Percentiles rank a stretch among this genome's conserved stretches.
Conservation (phyloP, 2,329 filamentous ascomycete species). For the Drechslera avenae region DNA sequence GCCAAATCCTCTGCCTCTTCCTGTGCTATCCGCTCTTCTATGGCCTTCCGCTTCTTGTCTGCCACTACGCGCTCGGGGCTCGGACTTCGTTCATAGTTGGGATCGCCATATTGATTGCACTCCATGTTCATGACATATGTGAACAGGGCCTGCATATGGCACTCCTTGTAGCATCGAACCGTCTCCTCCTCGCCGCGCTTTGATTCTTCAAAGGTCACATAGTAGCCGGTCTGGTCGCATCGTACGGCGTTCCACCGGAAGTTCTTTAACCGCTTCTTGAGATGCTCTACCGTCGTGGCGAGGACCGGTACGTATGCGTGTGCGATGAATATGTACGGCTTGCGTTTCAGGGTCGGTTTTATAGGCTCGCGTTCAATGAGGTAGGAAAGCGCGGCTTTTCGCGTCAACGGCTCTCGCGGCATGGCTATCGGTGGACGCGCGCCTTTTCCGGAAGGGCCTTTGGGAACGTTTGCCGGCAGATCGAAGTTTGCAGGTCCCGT, state of each 20-base stretch:
- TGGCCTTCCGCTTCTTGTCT: slow-evolving; percentile 63
- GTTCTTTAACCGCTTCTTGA: slow-evolving; percentile 85
- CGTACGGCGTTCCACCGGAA: slow-evolving; percentile 82
- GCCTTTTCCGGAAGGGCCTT: slow-evolving; percentile 71
- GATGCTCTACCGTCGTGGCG: slow-evolving; percentile 81
- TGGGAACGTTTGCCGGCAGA: slow-evolving; percentile 83
- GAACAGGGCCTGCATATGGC: slow-evolving; percentile 84
- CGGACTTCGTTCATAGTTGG: slow-evolving; percentile 63
- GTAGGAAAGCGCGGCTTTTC: slow-evolving; percentile 55
- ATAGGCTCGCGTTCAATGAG: slow-evolving; percentile 69
- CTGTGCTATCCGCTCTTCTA: slow-evolving; percentile 67
- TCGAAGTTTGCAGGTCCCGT: slow-evolving; percentile 49
- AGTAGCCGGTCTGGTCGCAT: slow-evolving; percentile 86
- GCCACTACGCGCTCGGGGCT: slow-evolving; percentile 57
- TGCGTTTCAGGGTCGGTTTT: slow-evolving; percentile 70
- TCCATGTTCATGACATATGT: slow-evolving; percentile 94
- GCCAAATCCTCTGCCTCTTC: slow-evolving; percentile 84
- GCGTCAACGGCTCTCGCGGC: slow-evolving; percentile 48
- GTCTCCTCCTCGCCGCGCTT: slow-evolving; percentile 78
- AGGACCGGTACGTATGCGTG: slow-evolving; percentile 86
- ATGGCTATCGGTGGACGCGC: slow-evolving; percentile 43
- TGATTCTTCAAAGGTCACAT: slow-evolving; percentile 84
- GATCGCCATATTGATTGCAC: slow-evolving; percentile 71
- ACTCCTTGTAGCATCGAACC: slow-evolving; percentile 76
- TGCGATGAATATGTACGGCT: slow-evolving; percentile 91